Evolutionary conservation across 345 rosid genomes (phyloP), one percentile per base, ranked within the genome.

Genomic region (Linum lewisii): DNA sequence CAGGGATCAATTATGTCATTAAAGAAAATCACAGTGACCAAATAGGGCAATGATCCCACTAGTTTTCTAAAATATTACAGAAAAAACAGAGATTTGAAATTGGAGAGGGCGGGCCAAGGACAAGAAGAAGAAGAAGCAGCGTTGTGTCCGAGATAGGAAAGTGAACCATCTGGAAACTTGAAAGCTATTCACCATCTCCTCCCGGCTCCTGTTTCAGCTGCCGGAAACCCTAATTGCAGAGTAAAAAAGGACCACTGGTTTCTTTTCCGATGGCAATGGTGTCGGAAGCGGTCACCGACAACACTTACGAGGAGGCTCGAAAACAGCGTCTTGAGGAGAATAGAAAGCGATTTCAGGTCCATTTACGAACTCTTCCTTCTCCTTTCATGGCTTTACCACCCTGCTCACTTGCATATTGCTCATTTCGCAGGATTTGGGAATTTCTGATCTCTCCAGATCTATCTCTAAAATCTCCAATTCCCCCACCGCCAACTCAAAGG

Each of bases 261-360:
- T 11, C 47, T 42, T 42, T 16, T 16, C 16, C 47, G 4, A 42
- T 42, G 47, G 47, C 55, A 13, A 52, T 52, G 56, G 56, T 13
- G 25, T 21, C 25, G 56, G 56, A n/a, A 21, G 56, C 11, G 11
- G 24, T 15, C 19, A 32, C 21, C 54, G 19, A 14, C 62, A 75
- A 65, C 63, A 54, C 72, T 13, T 80, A 80, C 36, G 88, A 80
- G 36, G 80, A 74, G 37, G 68, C 67, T 66, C 78, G 84, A 51
- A 78, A 73, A 63, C 71, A 65, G 44, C 81, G 82, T 14, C 73
- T 78, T 1, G 24, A 72, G 49, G 79, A 78, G 68, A 83, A 83
- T 73, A 64, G 61, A 49, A 74, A 66, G 69, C 71, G 79, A 32
- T 64, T 82, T 37, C 54, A 82, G 77, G 88, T 82, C 2, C 22